Conservation (phyloP, 1,139 yeast species). For the Geotrichum cucujoidarum region DNA sequence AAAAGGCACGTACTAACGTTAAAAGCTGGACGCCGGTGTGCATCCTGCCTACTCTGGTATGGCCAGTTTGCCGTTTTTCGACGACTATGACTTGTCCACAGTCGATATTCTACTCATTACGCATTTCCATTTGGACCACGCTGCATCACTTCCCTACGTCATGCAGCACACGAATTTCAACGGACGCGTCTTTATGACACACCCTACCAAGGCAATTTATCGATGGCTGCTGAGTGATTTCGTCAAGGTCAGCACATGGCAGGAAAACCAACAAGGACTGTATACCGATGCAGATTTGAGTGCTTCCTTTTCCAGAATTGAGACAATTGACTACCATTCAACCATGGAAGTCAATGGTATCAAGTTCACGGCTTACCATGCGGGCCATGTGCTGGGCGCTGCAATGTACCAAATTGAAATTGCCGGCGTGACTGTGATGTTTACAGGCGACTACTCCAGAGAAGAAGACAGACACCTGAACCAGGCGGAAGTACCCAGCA, state of each 20-base stretch:
- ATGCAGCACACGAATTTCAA: constrained; percentile 94
- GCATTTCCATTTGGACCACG: constrained; percentile 96
- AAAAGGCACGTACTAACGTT: background rate
- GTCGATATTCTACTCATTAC: constrained; percentile 83
- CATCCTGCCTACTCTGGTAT: constrained; percentile 94
- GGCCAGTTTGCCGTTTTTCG: constrained; percentile 89
- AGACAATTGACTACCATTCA: constrained; percentile 91
- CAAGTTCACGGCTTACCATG: constrained; percentile 94
- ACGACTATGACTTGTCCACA: constrained; percentile 83
- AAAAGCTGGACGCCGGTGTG: constrained; percentile 80
- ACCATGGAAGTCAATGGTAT: constrained; percentile 92
- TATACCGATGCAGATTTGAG: constrained; percentile 89
- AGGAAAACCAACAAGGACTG: constrained; percentile 44
- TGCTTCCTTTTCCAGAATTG: constrained; percentile 82
- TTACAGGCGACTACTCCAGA: constrained; percentile 95
- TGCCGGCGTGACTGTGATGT: constrained; percentile 82
- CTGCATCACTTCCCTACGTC: constrained; percentile 94
- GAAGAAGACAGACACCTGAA: constrained; percentile 94
- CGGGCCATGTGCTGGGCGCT: constrained; percentile 98
- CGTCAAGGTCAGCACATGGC: constrained; percentile 73
- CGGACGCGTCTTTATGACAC: constrained; percentile 97
- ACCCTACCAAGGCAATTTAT: constrained; percentile 96
- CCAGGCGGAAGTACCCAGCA: constrained; percentile 91
- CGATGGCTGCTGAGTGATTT: constrained; percentile 93
- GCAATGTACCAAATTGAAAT: constrained; percentile 96